Percentiles rank a stretch among this genome's conserved stretches.
These are phyloP conservation scores for Artemisia tridentata DNA, from an alignment of 129 eudicot genomes.

Conservation along the genomic window DNA sequence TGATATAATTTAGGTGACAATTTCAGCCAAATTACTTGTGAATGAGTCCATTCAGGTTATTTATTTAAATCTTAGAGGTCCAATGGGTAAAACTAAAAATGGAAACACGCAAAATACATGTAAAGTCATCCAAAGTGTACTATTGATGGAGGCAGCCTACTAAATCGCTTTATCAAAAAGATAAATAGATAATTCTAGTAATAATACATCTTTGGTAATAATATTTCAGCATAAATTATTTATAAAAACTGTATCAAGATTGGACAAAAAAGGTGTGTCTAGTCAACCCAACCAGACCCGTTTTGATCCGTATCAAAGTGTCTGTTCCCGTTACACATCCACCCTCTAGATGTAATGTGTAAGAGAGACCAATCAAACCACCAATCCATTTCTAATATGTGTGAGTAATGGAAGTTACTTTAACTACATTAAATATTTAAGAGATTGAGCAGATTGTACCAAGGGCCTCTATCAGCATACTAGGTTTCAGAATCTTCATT, in stretches of 20 bases:
- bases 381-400: background rate
- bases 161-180: background rate
- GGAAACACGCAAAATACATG: background rate
- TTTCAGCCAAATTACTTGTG: background rate
- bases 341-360: background rate
- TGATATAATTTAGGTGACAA: background rate
- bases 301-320: background rate
- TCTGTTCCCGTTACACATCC: background rate
- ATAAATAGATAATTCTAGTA: no score
- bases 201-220: background rate
- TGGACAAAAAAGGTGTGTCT: no score
- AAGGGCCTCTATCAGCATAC: slow-evolving; percentile 87
- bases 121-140: background rate
- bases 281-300: background rate
- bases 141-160: background rate
- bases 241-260: no score
- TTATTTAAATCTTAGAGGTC: no score
- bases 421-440: slow-evolving; percentile 1
- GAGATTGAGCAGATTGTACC: slow-evolving; percentile 43
- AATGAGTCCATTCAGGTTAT: background rate
- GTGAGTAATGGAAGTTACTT: background rate
- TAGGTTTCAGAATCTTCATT: slow-evolving; percentile 73
- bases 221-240: background rate
- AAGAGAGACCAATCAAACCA: background rate
- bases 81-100: no score